Conservation (phyloP, 2,329 filamentous ascomycete genomes). For the Penicillium sclerotigenum region DNA sequence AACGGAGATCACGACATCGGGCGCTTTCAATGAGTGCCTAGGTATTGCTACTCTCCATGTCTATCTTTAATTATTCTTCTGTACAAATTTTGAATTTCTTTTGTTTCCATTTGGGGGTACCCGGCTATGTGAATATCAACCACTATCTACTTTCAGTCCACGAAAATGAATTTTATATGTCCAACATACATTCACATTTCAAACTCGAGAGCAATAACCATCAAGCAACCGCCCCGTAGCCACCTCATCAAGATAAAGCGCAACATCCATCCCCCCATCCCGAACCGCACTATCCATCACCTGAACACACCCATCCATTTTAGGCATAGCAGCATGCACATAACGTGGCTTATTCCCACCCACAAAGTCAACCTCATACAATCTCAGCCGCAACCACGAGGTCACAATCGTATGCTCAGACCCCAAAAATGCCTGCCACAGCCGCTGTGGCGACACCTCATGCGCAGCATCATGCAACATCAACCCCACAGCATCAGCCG, state of each 20-base stretch:
- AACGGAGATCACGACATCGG: slow-evolving; percentile 17
- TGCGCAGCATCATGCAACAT: slow-evolving; percentile 45
- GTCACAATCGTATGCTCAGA: slow-evolving; percentile 44
- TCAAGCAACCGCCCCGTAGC: background rate
- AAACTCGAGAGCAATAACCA: background rate
- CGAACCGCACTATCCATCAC: slow-evolving; percentile 36
- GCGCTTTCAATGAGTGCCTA: slow-evolving; percentile 22
- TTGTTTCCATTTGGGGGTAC: background rate
- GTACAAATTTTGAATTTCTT: background rate
- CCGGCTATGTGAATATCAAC: background rate
- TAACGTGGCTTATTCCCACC: slow-evolving; percentile 29
- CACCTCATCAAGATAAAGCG: slow-evolving; percentile 13
- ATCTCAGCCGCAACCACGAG: slow-evolving; percentile 36
- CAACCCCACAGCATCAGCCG: slow-evolving; percentile 38
- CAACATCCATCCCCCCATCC: slow-evolving; percentile 15
- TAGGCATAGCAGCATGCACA: slow-evolving; percentile 45
- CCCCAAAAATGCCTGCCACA: slow-evolving; percentile 51
- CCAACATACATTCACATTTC: background rate
- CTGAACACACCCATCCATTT: slow-evolving; percentile 44
- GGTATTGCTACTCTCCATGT: background rate
- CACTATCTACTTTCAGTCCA: background rate
- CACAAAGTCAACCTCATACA: slow-evolving; percentile 44
- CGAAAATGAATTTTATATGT: background rate
- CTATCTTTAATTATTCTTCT: background rate
- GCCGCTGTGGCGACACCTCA: slow-evolving; percentile 47